Percentiles rank a stretch among this genome's conserved stretches.
Evolutionary conservation across 768 basidiomycete species (phyloP).

Genomic region (Boletus reticulatus): DNA sequence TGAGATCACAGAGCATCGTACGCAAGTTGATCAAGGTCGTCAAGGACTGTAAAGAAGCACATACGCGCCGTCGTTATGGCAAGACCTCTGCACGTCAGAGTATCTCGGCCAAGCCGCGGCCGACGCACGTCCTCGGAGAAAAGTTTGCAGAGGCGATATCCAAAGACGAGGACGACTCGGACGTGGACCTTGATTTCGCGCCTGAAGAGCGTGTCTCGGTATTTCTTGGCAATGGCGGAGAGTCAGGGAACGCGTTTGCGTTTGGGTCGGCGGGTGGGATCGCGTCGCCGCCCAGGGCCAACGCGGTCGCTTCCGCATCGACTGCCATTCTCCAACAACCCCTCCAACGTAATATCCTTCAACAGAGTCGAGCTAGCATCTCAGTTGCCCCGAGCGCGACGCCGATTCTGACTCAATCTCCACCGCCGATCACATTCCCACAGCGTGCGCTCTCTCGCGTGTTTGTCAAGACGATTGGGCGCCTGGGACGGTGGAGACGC

Average conservation of each 20-base stretch:
- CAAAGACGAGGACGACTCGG: conserved; percentile 56
- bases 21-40: conserved; percentile 80
- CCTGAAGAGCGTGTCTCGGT: conserved; percentile 45
- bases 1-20: conserved; percentile 61
- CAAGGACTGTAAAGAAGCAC: conserved; percentile 73
- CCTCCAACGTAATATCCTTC: conserved; percentile 48
- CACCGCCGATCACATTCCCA: conserved; percentile 43
- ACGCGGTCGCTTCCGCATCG: conserved; percentile 53
- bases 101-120: conserved; percentile 32
- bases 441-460: conserved; percentile 70
- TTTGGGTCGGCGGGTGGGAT: conserved; percentile 26
- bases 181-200: conserved; percentile 77
- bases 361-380: conserved; percentile 39
- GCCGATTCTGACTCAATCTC: conserved; percentile 29
- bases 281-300: conserved; percentile 38
- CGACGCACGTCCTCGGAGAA: conserved; percentile 54
- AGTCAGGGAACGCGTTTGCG: conserved; percentile 47
- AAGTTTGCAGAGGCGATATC: conserved; percentile 60
- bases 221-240: conserved; percentile 33
- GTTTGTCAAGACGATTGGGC: conserved; percentile 79
- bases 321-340: conserved; percentile 66
- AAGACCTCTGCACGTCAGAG: conserved; percentile 32
- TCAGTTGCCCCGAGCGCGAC: conserved; percentile 24
- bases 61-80: conserved; percentile 41
- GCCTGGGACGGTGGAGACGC: conserved; percentile 79